phyloP scores from a whole-genome alignment of 2,329 filamentous ascomycete genomes.

The Pseudogymnoascus sp. region DNA sequence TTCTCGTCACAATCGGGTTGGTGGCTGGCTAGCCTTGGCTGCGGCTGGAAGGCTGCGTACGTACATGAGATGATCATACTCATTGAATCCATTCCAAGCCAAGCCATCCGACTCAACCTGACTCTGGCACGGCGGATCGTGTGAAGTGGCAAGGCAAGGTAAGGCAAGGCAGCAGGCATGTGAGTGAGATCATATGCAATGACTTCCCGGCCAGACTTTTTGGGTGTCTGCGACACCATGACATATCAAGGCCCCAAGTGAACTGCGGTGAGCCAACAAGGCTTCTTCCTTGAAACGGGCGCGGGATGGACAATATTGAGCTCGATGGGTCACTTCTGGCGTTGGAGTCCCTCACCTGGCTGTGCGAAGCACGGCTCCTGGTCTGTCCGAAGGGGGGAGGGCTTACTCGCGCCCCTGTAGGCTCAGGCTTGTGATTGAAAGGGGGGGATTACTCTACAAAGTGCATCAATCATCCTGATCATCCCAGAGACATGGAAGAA shows the following conservation, averaged over 20 bases:
- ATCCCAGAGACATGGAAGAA: slow-evolving; percentile 2
- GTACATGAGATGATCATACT: slow-evolving; percentile 6
- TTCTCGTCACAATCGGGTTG: slow-evolving; percentile 9
- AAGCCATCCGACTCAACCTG: slow-evolving; percentile 4
- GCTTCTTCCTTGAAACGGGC: slow-evolving; percentile 7
- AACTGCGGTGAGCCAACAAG: slow-evolving; percentile 4
- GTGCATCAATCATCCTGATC: slow-evolving; percentile 8
- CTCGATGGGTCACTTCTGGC: not conserved
- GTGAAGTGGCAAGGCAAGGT: slow-evolving; percentile 7
- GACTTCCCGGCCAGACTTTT: not conserved
- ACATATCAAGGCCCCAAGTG: slow-evolving; percentile 5
- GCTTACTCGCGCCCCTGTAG: slow-evolving; percentile 4
- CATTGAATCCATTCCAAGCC: slow-evolving; percentile 7
- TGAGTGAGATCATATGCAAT: slow-evolving; percentile 7
- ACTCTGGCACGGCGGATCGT: not conserved
- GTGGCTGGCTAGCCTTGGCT: slow-evolving; percentile 3
- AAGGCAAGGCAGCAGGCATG: slow-evolving; percentile 4
- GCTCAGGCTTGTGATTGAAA: not conserved
- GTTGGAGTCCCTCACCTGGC: not conserved
- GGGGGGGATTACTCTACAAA: not conserved
- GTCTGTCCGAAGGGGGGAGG: not conserved
- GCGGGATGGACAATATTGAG: not conserved
- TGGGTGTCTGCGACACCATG: slow-evolving; percentile 5
- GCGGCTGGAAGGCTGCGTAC: slow-evolving; percentile 5
- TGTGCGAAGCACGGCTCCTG: slow-evolving; percentile 4